Evolutionary conservation across 2,329 filamentous ascomycete genomes (phyloP), one percentile per base, ranked within the genome.

Genomic region (Drechslera avenae): DNA sequence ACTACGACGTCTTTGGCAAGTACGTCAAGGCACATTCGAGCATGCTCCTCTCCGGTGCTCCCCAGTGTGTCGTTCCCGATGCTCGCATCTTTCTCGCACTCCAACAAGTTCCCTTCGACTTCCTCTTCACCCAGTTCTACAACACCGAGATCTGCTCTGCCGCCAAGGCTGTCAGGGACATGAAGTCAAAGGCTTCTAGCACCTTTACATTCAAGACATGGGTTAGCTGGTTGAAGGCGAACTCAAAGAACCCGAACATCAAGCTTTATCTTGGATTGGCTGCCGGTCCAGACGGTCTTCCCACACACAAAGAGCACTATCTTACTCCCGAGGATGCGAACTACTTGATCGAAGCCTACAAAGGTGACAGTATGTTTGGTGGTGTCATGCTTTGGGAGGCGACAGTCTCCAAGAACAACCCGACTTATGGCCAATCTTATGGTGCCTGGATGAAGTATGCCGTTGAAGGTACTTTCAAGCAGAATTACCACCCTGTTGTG

Each of bases 351-450:
- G 75, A 74, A 53, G 63, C 63, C 30, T 66, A 67, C 56, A 39
- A 56, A 35, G 35, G 26, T 13, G 63, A 72, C 1, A 48, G 71
- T 17, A 70, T 67, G 2, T 85, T 85, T 56, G 83, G 81, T 33
- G 83, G 83, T 70, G 73, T 84, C 33, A 85, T 85, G 82, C 65
- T 85, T 4, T 85, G 81, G 80, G 82, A 84, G 44, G 79, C 81
- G 4, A 81, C 79, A 1, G 73, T 74, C 9, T 76, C 77, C n/a
- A 67, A 74, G 10, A 70, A 71, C 44, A 83, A 83, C 60, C 47
- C 67, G 12, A 72, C 77, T 46, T 73, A 77, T 46, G 75, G 67
- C n/a, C 60, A 72, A 39, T 68, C 72, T 16, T 83, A 79, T 66
- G 71, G 74, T 2, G 69, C 75, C 43, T 76, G 77, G 68, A 78